Percentiles rank a stretch among this genome's conserved stretches.
These are phyloP conservation scores for Leccinum longicurvipes DNA, from an alignment of 768 basidiomycete species.

Conservation along the genomic window DNA sequence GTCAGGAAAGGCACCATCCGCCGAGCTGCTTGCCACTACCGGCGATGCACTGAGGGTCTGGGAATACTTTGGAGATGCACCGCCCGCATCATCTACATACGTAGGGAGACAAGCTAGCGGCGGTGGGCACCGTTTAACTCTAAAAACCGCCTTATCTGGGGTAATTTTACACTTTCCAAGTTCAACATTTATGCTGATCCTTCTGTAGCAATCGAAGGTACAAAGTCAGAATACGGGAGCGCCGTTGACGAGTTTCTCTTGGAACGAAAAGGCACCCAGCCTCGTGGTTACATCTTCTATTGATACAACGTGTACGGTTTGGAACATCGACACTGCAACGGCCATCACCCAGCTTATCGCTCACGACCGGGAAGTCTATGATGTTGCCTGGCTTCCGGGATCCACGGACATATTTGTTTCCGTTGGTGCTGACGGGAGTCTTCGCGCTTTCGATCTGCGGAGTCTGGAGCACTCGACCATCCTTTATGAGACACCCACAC, in stretches of 20 bases:
- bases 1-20: constrained; percentile 60
- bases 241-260: constrained; percentile 94
- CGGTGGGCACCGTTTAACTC: constrained; percentile 60
- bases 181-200: constrained; percentile 7
- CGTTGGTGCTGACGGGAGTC: constrained; percentile 94
- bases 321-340: constrained; percentile 93
- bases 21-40: constrained; percentile 90
- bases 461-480: constrained; percentile 98
- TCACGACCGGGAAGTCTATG: constrained; percentile 94
- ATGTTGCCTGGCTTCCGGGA: constrained; percentile 96
- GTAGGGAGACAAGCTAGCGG: constrained; percentile 62
- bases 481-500: constrained; percentile 88
- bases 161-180: constrained; percentile 44
- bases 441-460: constrained; percentile 95
- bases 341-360: constrained; percentile 98
- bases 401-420: constrained; percentile 98
- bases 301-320: constrained; percentile 97
- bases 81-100: constrained; percentile 55
- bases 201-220: constrained; percentile 77
- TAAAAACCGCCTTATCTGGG: constrained; percentile 79
- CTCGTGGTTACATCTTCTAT: constrained; percentile 96
- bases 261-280: constrained; percentile 91
- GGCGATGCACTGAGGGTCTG: constrained; percentile 91
- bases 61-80: constrained; percentile 76
- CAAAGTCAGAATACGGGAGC: constrained; percentile 81